Percentiles rank a stretch among this genome's conserved stretches.
Conservation (phyloP, 164 flowering plant species). For the Umbilicus rupestris region DNA sequence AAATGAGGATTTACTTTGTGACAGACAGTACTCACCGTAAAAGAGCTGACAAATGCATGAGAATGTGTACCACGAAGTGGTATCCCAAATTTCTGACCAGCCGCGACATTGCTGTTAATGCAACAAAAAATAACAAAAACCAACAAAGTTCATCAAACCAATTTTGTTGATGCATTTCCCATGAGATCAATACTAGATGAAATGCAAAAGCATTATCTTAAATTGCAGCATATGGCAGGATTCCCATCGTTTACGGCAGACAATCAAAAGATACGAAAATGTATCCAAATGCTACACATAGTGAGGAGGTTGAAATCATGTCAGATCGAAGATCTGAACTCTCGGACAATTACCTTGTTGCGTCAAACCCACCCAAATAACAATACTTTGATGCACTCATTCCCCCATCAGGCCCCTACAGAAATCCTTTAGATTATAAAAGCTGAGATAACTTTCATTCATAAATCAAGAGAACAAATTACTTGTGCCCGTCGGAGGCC, state of each 20-base stretch:
- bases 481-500: slow-evolving; percentile 95
- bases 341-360: slow-evolving; percentile 60
- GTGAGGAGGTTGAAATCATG: not conserved
- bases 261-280: not conserved
- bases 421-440: not conserved
- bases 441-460: slow-evolving; percentile 1
- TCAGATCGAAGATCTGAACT: not conserved
- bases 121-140: not conserved
- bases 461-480: slow-evolving; percentile 20
- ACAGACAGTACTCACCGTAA: slow-evolving; percentile 50
- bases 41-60: slow-evolving; percentile 98
- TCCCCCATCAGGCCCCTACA: slow-evolving; percentile 98
- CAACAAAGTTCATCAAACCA: not conserved
- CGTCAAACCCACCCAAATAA: slow-evolving; percentile 97
- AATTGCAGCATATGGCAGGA: not conserved
- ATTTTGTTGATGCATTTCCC: not conserved
- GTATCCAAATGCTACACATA: not conserved
- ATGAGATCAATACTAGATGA: not conserved
- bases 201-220: not conserved
- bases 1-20: not conserved
- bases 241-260: not conserved
- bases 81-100: slow-evolving; percentile 91
- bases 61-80: slow-evolving; percentile 99
- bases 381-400: slow-evolving; percentile 86
- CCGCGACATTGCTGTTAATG: slow-evolving; percentile 76